Evolutionary conservation across 1,139 yeast genomes (phyloP), one percentile per base, ranked within the genome.

Genomic region (Yamadazyma kanchanaburiensis): DNA sequence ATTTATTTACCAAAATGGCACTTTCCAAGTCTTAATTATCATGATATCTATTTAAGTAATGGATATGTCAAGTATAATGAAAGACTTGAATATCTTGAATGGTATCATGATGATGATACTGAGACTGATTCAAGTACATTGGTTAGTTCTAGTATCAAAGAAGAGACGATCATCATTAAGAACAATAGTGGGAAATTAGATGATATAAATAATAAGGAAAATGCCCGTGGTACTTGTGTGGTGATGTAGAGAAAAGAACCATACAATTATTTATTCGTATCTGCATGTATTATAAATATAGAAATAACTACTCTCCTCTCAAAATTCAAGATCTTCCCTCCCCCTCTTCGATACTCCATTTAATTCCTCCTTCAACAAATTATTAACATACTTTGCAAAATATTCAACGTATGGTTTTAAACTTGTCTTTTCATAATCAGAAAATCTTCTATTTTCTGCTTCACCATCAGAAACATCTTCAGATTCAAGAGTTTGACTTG

Each of bases 1-100:
- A 71, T 88, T 3, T 83, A 65, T 48, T 53, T 86, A 15, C 96
- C 96, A 0, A 64, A 64, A 19, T 72, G 77, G 69, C 95, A 88
- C 50, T 87, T 69, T 45, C 77, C 51, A 30, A 60, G 25, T 64
- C 70, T 46, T 53, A 66, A 47, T 31, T 64, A 70, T 30, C 58
- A 57, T 9, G 74, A 68, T 22, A 65, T 67, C 18, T 55, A 55
- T 16, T 59, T 74, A 12, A 64, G 78, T 4, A 61, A 77, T 0
- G 96, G 95, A 34, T 40, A 55, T 14, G 71, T 77, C 41, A 62
- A 63, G 30, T 72, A 70, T 39, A 74, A 76, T 43, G 64, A 64
- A 8, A 53, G 61, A 4, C 55, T 63, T 13, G 85, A 81, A 40
- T 60, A 77, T 26, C 49, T 87, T 33, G 79, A 74, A 44, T 87